Base-by-base conservation (phyloP, 306 rosid genomes). In the Prunus campanulata region DNA sequence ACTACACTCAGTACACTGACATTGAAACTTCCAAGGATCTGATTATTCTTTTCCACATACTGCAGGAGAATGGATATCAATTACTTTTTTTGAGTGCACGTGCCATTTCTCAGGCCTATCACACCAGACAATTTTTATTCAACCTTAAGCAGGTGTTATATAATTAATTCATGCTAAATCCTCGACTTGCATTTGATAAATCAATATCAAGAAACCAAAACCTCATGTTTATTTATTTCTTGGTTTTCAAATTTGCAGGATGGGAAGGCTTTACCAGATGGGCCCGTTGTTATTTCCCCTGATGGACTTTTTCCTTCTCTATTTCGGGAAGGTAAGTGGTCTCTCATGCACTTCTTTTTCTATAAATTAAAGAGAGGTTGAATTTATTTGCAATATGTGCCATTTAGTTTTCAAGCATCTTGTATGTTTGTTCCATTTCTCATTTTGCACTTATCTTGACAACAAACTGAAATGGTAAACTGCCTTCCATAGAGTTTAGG, bases 1-100 rank as follows among this genome's bases (percentile, higher is more conserved):
- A 66, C 67, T 64, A 71, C 55, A 35, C 42, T 35, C 8, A 35
- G 1, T 6, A 35, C 42, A 51, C 59, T 50, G 68, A 61, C 32
- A 5, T 74, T 44, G 27, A 14, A 60, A 51, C 65, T 49, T 50
- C 14, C n/a, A 39, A 54, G 71, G 66, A 64, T 27, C 29, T 22
- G 30, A 25, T 50, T 20, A 56, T 80, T 81, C 59, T 54, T 62
- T 74, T 70, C 76, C 80, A 11, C 78, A 32, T 71, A 61, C 64
- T 81, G 66, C 92, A 96, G 99, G 99, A 96, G 83, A 96, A 96
- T 75, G 98, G 99, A 71, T 96, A 92, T 83, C 89, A 96, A 51
- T 71, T 96, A 74, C 99, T 96, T 79, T 96, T 96, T 87, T 91
- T 96, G 79, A 96, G 99, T 78, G 99, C 99, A 20, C 97, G 99